Evolutionary conservation across 305 asterid genomes (phyloP), one percentile per base, ranked within the genome.

Genomic region (Fraxinus floribunda): DNA sequence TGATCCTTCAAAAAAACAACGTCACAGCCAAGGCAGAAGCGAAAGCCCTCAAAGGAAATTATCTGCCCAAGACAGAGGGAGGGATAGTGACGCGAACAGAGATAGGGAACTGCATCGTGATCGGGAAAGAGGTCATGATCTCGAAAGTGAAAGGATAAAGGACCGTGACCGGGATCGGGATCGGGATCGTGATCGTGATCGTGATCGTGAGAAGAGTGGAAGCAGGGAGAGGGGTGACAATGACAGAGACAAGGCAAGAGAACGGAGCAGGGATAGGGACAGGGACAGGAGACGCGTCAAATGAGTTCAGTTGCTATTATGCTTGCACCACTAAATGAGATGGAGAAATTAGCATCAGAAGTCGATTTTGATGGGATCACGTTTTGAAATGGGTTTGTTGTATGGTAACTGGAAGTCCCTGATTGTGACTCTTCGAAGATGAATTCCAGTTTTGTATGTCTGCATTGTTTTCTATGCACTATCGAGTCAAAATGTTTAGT

Each of bases 31-130:
- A 57, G 93, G 97, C 84, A 81, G 90, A 85, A 95, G 98, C 22
- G 88, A 82, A 78, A 95, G 99, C 88, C 97, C 98, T 24, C 95
- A 73, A 38, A 81, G 93, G 82, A 93, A 89, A 86, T 87, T 90
- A 73, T 87, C 92, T 20, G 71, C 78, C 80, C 88, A 92, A 82
- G 94, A 91, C 80, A 88, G 91, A 35, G 95, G 90, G 20, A 88
- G 92, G 87, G 92, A 85, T 24, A 85, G 49, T 41, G 91, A 87
- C 72, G 46, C 36, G 22, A 81, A 34, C 82, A 88, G 86, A 74
- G 89, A 89, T 24, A 80, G 80, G 78, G 90, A 81, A 80, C 83
- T 85, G 83, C 85, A 82, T 76, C 84, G 88, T 75, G 91, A 88
- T 36, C 82, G 88, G 81, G 89, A 84, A 57, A 83, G 81, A 49